These are phyloP conservation scores for Bruguiera hainesii DNA, from an alignment of 441 rosid species.

Conservation along the genomic window DNA sequence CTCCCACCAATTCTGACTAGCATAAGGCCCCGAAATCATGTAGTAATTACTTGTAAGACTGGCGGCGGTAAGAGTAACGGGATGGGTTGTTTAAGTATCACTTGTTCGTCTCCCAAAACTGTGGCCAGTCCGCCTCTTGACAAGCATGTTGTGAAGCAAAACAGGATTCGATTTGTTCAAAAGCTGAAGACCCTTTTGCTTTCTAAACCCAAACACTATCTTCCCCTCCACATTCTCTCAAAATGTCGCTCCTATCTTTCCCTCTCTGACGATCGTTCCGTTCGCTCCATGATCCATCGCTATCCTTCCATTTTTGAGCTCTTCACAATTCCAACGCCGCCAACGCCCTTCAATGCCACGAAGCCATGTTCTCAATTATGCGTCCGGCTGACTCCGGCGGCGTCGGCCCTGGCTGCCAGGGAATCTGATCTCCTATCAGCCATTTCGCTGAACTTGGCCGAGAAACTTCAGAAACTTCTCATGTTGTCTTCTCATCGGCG, in stretches of 20 bases:
- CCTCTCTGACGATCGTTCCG: conserved; percentile 45
- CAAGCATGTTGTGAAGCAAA: conserved; percentile 62
- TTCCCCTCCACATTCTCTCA: conserved; percentile 65
- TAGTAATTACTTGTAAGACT: conserved; percentile 12
- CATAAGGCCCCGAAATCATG: conserved; percentile 12
- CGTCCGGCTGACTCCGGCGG: conserved; percentile 73
- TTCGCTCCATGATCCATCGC: conserved; percentile 65
- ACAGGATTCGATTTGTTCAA: conserved; percentile 68
- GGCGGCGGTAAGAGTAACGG: too few species aligned
- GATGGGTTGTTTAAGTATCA: conserved; percentile 25
- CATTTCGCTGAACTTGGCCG: conserved; percentile 51
- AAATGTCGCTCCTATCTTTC: conserved; percentile 73
- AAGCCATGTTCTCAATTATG: conserved; percentile 58
- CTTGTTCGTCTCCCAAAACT: conserved; percentile 52
- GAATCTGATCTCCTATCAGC: conserved; percentile 54
- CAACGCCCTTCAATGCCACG: conserved; percentile 63
- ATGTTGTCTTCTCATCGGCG: conserved; percentile 74
- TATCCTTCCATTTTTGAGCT: conserved; percentile 75
- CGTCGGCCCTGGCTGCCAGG: conserved; percentile 49
- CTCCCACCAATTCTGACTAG: conserved; percentile 27
- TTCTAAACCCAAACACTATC: conserved; percentile 75
- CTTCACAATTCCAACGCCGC: conserved; percentile 59
- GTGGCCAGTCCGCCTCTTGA: conserved; percentile 66
- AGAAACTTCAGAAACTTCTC: conserved; percentile 82
- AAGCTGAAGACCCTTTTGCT: conserved; percentile 75